Conservation (phyloP, 257 asterid species). For the Capsicum baccatum region DNA sequence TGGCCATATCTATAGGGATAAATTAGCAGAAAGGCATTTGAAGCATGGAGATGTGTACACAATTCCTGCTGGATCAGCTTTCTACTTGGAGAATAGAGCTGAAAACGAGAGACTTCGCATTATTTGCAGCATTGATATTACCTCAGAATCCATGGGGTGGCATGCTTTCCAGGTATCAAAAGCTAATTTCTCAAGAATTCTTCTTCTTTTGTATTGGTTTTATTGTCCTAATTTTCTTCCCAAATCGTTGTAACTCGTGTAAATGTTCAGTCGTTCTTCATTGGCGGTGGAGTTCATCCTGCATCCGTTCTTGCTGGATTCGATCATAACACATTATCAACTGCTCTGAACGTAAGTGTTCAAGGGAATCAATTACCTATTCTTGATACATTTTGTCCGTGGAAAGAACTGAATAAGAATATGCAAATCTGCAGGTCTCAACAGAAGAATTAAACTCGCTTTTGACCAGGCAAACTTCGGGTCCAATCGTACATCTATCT, state of each 20-base stretch:
- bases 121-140: slow-evolving; percentile 60
- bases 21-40: background rate
- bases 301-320: slow-evolving; percentile 79
- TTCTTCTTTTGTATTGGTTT: background rate
- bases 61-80: slow-evolving; percentile 25
- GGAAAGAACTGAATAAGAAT: background rate
- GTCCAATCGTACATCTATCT: slow-evolving; percentile 60
- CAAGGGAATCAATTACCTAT: background rate
- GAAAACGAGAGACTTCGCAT: slow-evolving; percentile 61
- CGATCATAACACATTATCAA: slow-evolving; percentile 30
- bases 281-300: slow-evolving; percentile 81
- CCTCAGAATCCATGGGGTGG: slow-evolving; percentile 60
- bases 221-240: no score
- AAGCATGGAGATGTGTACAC: slow-evolving; percentile 5
- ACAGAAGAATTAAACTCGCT: slow-evolving; percentile 46
- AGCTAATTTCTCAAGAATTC: background rate
- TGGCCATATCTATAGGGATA: background rate
- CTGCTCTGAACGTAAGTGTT: slow-evolving; percentile 71
- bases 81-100: slow-evolving; percentile 49
- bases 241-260: background rate
- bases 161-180: slow-evolving; percentile 62
- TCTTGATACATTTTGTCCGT: background rate
- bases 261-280: slow-evolving; percentile 64
- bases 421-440: no score
- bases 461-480: slow-evolving; percentile 46